Base-by-base conservation (phyloP, 371 early-diverging fungal species). In the Mucor circinelloides region DNA sequence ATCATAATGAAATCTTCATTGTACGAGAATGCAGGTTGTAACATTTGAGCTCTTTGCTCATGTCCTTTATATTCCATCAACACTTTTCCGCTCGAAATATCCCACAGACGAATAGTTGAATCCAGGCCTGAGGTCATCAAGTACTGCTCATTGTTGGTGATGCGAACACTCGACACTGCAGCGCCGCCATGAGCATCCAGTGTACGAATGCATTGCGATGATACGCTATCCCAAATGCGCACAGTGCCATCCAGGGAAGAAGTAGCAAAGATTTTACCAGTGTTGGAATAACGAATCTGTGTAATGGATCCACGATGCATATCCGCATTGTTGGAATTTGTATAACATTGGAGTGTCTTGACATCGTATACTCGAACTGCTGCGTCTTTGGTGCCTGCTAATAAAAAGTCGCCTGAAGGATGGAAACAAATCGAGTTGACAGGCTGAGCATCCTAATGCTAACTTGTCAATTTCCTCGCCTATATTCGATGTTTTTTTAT, bases 281-380 rank as follows among this genome's bases (percentile, higher is more conserved):
- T 83, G 7, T 85, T 74, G 0, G 93, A 84, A 67, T 90, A 96
- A 57, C 93, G 83, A 23, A 93, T 91, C 76, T 90, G 82, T 19
- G 87, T 89, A 65, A 97, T 91, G 0, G 88, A 82, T 1, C 80
- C 89, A 13, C 84, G 77, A 56, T 93, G 93, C 17, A 78, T 77
- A 21, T 91, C 90, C 7, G 61, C 62, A 21, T 74, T 78, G 28
- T 62, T 80, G 7, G 76, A 78, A 30, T 87, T 84, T 0, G 88
- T 89, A 74, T 86, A 96, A 67, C 93, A 93, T 66, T 91, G 88
- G 40, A 92, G 77, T 2, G 91, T 91, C 59, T 91, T 90, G 34
- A 95, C 90, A 76, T 95, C 96, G 71, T 91, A 95, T 31, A 96
- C 86, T 31, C 96, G 85, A 28, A 95, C 83, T 1, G 91, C 85